Conservation (phyloP, 2,329 filamentous ascomycete genomes). For the Harringtonia lauricola region DNA sequence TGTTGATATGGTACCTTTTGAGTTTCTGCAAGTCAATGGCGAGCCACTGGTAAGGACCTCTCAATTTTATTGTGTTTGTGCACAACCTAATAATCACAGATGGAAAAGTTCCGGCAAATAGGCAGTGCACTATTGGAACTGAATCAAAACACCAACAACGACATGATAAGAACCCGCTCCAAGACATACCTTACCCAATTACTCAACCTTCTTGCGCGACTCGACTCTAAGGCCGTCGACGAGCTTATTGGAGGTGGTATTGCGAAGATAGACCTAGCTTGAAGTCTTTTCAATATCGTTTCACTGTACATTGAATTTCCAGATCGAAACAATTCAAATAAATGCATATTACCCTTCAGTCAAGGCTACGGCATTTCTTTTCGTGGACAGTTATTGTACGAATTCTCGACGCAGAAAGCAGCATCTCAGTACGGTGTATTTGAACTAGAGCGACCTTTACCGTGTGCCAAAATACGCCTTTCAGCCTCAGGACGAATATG, state of each 20-base stretch:
- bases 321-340: too few species aligned
- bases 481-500: conserved; percentile 22
- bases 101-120: not conserved
- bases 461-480: conserved; percentile 30
- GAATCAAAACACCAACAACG: not conserved
- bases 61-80: not conserved
- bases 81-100: not conserved
- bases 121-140: not conserved
- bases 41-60: not conserved
- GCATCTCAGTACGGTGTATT: conserved; percentile 39
- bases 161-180: not conserved
- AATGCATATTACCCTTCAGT: too few species aligned
- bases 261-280: too few species aligned
- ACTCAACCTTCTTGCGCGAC: not conserved
- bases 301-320: too few species aligned
- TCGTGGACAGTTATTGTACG: conserved; percentile 16
- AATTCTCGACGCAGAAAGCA: conserved; percentile 40
- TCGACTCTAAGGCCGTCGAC: not conserved
- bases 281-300: too few species aligned
- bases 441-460: conserved; percentile 29
- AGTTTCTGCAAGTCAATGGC: not conserved
- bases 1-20: not conserved
- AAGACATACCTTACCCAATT: not conserved
- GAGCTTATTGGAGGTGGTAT: not conserved
- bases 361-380: too few species aligned